Evolutionary conservation across 2,329 filamentous ascomycete species (phyloP), one percentile per base, ranked within the genome.

Genomic region (Curvularia hawaiiensis): DNA sequence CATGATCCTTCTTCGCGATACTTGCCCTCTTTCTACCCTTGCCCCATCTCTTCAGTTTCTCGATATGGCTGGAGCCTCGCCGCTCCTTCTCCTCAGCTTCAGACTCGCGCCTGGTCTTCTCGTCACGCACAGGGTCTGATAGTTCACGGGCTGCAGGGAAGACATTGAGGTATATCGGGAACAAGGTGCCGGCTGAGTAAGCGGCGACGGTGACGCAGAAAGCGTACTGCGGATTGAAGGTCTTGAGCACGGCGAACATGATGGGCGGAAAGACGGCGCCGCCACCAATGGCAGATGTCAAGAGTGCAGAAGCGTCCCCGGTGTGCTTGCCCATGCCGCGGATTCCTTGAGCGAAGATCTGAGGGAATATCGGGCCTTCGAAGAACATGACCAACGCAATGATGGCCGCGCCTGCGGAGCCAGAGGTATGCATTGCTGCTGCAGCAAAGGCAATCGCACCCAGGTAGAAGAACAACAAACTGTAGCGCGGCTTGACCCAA

Each of bases 321-420:
- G 85, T 87, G 65, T 85, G 81, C 14, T 72, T 77, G 6, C 84
- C 85, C 62, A 85, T 78, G 9, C 85, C 85, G 22, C 85, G 83
- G 10, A 88, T 77, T 3, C 79, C 77, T 59, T 85, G 83, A 12
- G 83, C 84, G 62, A 83, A 88, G 53, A 86, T 83, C 48, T 85
- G 80, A 40, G 82, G 79, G 72, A 87, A 88, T 3, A 84, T 76
- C 4, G 85, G 85, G 10, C 84, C 85, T 73, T 88, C 84, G 62
- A 86, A 86, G 61, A 87, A 82, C 67, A 83, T 85, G 46, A 84
- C 65, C 61, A 87, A 74, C 52, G 85, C 75, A 14, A 80, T 72
- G 68, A 83, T 78, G 2, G 78, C 77, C 3, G 83, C 75, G 5
- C 79, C 82, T 3, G 73, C 69, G 1, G 79, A 55, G 9, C 69